phyloP scores from a whole-genome alignment of 2,329 filamentous ascomycete genomes.

The Ophiostoma pallidulum region DNA sequence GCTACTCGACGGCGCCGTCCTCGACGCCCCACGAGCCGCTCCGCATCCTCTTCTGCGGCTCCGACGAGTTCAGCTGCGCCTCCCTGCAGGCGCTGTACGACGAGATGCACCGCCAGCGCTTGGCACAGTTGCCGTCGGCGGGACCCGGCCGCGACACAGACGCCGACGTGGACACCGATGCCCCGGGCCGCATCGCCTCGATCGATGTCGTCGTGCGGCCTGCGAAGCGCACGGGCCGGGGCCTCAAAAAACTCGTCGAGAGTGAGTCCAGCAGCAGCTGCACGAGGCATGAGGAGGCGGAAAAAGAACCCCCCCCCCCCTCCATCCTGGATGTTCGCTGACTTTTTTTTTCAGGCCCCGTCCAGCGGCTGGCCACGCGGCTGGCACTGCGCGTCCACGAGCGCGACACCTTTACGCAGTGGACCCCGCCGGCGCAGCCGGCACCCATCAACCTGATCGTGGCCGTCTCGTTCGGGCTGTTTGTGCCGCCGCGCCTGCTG shows the following conservation, averaged over 20 bases:
- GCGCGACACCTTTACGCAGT: constrained; percentile 72
- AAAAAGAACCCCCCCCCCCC: too few relatives aligned
- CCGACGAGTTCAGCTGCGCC: constrained; percentile 78
- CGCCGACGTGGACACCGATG: too few relatives aligned
- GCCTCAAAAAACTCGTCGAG: constrained; percentile 56
- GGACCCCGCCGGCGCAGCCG: constrained; percentile 25
- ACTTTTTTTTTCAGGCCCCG: too few relatives aligned
- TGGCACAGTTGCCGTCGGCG: too few relatives aligned
- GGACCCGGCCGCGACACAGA: too few relatives aligned
- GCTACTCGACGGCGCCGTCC: background rate
- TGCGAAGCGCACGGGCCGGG: constrained; percentile 67
- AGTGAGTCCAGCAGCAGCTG: too few relatives aligned
- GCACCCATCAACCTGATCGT: constrained; percentile 64
- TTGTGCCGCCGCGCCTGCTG: constrained; percentile 72
- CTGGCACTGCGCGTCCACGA: constrained; percentile 62
- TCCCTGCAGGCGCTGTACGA: constrained; percentile 60
- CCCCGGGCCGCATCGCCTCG: constrained; percentile 52
- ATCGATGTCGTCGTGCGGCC: constrained; percentile 81
- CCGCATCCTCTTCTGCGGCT: constrained; percentile 86
- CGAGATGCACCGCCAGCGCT: constrained; percentile 34
- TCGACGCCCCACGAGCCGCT: constrained; percentile 44
- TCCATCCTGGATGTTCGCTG: too few relatives aligned
- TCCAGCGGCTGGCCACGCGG: constrained; percentile 54
- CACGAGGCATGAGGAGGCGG: too few relatives aligned
- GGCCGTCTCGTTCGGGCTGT: constrained; percentile 88